Conservation (phyloP, 2,329 filamentous ascomycete genomes). For the Fusarium sp. region DNA sequence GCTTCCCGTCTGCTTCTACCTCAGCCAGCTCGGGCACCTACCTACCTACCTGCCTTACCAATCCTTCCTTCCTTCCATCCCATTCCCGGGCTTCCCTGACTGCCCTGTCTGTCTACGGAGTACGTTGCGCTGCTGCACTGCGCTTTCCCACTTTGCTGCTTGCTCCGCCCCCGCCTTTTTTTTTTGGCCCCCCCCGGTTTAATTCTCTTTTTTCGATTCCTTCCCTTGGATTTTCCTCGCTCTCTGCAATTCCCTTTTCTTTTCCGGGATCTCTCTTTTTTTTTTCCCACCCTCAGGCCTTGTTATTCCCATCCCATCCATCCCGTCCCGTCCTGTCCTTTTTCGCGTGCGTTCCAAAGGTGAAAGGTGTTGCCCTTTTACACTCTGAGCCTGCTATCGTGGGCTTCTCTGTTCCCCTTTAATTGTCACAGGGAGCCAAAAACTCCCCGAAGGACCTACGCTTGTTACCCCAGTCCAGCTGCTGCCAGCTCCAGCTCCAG, state of each 20-base stretch:
- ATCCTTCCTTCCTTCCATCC: background rate
- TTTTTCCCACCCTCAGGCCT: constrained; percentile 8
- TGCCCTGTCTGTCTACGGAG: background rate
- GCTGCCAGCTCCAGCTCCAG: background rate
- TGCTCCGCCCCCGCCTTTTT: constrained; percentile 46
- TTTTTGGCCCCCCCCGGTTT: constrained; percentile 15
- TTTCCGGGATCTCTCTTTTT: constrained; percentile 37
- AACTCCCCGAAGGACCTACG: background rate
- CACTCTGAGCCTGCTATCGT: background rate
- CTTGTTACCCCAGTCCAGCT: background rate
- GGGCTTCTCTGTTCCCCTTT: background rate
- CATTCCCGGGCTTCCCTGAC: background rate
- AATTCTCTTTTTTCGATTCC: constrained; percentile 33
- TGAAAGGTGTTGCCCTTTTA: constrained; percentile 12
- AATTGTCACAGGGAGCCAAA: background rate
- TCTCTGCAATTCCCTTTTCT: constrained; percentile 44
- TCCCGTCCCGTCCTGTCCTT: background rate
- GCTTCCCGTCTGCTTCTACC: background rate
- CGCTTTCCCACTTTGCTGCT: constrained; percentile 22
- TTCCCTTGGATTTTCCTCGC: constrained; percentile 29
- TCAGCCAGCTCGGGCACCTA: background rate
- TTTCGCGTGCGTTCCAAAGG: background rate
- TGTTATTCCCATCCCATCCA: constrained; percentile 39
- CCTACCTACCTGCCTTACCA: background rate
- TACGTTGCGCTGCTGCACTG: background rate